Conservation (phyloP, 2,329 filamentous ascomycete genomes). For the Periconia sp. region DNA sequence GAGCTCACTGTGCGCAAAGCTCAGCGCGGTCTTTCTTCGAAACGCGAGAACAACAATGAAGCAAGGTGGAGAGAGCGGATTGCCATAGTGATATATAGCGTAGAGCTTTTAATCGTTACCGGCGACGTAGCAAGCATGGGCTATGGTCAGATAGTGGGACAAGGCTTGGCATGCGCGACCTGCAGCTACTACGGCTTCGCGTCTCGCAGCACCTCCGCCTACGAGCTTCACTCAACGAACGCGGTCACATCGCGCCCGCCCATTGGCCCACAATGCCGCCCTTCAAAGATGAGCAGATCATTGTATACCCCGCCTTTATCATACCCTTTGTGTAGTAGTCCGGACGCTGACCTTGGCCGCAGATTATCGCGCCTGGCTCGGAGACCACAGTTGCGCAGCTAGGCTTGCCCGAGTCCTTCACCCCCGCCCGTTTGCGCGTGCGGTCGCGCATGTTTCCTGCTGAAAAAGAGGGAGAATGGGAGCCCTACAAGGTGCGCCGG, state of each 20-base stretch:
- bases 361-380: slow-evolving; percentile 81
- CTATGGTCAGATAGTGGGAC: background rate
- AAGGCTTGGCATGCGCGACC: slow-evolving; percentile 4
- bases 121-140: no score
- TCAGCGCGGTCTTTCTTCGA: slow-evolving; percentile 17
- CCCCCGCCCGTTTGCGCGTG: slow-evolving; percentile 83
- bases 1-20: no score
- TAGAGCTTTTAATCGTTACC: no score
- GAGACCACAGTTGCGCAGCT: slow-evolving; percentile 90
- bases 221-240: slow-evolving; percentile 10
- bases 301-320: slow-evolving; percentile 36
- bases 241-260: slow-evolving; percentile 13
- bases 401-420: slow-evolving; percentile 87
- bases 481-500: slow-evolving; percentile 77
- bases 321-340: background rate
- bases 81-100: no score
- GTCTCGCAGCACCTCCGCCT: slow-evolving; percentile 1
- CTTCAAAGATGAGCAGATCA: slow-evolving; percentile 55
- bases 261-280: slow-evolving; percentile 48
- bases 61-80: no score
- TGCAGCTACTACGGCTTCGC: background rate
- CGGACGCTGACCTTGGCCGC: slow-evolving; percentile 16
- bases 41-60: no score
- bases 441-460: slow-evolving; percentile 91
- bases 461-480: slow-evolving; percentile 77